Conservation (phyloP, 2,329 filamentous ascomycete genomes). For the Nannizziopsis arthrosporioides region DNA sequence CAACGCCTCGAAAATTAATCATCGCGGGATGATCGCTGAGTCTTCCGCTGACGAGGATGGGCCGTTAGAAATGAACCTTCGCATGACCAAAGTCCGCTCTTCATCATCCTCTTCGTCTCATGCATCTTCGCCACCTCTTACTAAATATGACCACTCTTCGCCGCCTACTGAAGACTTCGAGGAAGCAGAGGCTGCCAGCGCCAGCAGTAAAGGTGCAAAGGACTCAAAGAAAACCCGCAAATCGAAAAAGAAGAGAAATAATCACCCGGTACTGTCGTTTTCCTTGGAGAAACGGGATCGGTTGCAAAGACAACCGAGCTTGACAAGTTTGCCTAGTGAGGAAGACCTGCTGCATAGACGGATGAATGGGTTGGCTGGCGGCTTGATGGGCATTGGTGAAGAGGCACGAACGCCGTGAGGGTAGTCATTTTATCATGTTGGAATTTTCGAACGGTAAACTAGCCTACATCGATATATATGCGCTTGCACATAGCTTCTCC, state of each 20-base stretch:
- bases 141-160: constrained; percentile 1
- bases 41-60: constrained; percentile 68
- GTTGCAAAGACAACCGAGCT: constrained; percentile 31
- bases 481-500: no score
- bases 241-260: not conserved
- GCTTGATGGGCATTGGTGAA: constrained; percentile 39
- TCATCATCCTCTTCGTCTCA: constrained; percentile 1
- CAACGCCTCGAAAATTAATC: constrained; percentile 32
- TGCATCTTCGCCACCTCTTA: not conserved
- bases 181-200: not conserved
- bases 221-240: not conserved
- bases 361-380: constrained; percentile 45
- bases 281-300: not conserved
- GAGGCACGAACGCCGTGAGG: constrained; percentile 25
- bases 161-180: constrained; percentile 3
- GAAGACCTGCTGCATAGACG: constrained; percentile 46
- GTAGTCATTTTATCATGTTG: not conserved
- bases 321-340: constrained; percentile 44
- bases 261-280: not conserved
- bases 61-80: constrained; percentile 68
- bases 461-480: no score
- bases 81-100: constrained; percentile 11
- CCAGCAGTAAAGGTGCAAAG: not conserved
- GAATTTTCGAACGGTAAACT: not conserved
- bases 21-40: constrained; percentile 40